These are phyloP conservation scores for Quercus robur DNA, from an alignment of 306 rosid species.

Conservation along the genomic window DNA sequence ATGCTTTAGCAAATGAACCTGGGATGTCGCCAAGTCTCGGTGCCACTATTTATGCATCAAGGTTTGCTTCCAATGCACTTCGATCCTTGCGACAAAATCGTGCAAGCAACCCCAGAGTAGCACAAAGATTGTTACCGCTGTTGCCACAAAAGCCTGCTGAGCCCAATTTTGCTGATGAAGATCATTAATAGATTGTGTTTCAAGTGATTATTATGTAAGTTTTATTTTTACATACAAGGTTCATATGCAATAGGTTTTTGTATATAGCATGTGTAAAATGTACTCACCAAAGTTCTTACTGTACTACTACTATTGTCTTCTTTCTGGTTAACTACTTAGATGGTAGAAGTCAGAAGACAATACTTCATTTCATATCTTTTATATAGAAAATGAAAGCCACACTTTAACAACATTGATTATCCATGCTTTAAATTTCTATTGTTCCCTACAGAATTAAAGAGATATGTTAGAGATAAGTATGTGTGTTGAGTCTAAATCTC, in stretches of 20 bases:
- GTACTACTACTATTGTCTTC: too few species aligned
- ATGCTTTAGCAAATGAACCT: conserved; percentile 32
- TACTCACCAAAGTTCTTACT: too few species aligned
- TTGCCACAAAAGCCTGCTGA: conserved; percentile 50
- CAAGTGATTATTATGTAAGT: not conserved
- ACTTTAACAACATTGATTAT: too few species aligned
- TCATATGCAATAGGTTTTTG: not conserved
- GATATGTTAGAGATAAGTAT: too few species aligned
- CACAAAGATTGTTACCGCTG: conserved; percentile 21
- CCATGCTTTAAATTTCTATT: too few species aligned
- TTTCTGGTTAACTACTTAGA: too few species aligned
- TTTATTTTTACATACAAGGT: not conserved
- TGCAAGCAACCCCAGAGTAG: not conserved
- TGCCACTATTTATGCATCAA: conserved; percentile 43
- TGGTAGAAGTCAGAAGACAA: too few species aligned
- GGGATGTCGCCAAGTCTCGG: conserved; percentile 32
- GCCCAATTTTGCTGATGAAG: conserved; percentile 34
- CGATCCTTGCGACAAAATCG: conserved; percentile 19
- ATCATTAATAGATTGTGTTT: not conserved
- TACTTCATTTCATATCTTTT: too few species aligned
- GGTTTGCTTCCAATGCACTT: conserved; percentile 42
- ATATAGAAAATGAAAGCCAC: too few species aligned
- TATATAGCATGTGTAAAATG: too few species aligned
- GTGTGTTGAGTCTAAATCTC: too few species aligned
- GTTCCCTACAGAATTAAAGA: too few species aligned